Evolutionary conservation across 129 eudicot genomes (phyloP).

Genomic region (Flaveria brownii): DNA sequence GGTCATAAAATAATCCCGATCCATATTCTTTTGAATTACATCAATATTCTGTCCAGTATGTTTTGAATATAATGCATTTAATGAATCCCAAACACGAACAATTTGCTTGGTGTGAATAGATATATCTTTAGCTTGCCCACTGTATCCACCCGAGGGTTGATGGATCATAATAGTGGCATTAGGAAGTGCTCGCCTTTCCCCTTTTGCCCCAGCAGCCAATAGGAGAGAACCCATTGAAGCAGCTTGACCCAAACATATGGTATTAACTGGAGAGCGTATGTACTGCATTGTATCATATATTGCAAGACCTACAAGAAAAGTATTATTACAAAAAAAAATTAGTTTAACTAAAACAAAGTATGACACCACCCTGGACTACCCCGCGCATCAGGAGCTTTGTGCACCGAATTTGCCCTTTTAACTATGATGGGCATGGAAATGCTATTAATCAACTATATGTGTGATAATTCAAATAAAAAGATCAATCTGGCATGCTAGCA

Average conservation of each 20-base stretch:
- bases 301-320: conserved; percentile 67
- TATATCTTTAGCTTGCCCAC: conserved; percentile 88
- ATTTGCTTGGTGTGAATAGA: conserved; percentile 88
- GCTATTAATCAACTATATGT: background rate
- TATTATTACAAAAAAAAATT: background rate
- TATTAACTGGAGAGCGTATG: conserved; percentile 79
- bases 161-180: conserved; percentile 89
- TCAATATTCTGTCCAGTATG: conserved; percentile 82
- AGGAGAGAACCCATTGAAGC: conserved; percentile 95
- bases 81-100: conserved; percentile 82
- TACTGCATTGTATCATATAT: conserved; percentile 95
- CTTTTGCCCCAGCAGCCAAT: conserved; percentile 95
- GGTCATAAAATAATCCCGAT: conserved; percentile 90
- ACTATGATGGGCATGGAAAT: background rate
- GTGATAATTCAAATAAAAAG: background rate
- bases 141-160: conserved; percentile 93
- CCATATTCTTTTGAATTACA: conserved; percentile 72
- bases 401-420: too few relatives aligned
- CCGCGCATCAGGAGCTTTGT: too few relatives aligned
- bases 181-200: conserved; percentile 85
- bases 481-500: background rate
- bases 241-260: conserved; percentile 91
- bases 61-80: conserved; percentile 69
- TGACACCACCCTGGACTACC: too few relatives aligned
- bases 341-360: too few relatives aligned